Percentiles rank a stretch among this genome's conserved stretches.
phyloP scores from a whole-genome alignment of 768 basidiomycete genomes.

The Pholiota conissans region DNA sequence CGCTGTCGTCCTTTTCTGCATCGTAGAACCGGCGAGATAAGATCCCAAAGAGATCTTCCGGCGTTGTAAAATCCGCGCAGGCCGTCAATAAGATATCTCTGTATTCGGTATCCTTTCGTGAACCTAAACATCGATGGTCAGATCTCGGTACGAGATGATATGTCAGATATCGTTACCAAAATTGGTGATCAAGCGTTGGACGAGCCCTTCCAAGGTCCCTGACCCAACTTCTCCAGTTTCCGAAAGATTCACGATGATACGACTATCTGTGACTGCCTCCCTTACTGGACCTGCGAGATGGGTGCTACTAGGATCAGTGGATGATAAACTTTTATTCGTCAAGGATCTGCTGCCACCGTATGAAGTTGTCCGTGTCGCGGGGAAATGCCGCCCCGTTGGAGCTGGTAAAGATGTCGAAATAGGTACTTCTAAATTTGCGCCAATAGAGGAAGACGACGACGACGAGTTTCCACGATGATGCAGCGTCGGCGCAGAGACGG shows the following conservation, averaged over 20 bases:
- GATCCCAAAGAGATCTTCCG: constrained; percentile 37
- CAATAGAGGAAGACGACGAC: background rate
- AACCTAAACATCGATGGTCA: constrained; percentile 21
- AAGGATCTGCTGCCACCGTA: constrained; percentile 5
- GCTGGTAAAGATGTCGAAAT: constrained; percentile 14
- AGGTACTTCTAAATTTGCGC: constrained; percentile 12
- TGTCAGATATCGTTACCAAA: constrained; percentile 27
- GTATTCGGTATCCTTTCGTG: constrained; percentile 34
- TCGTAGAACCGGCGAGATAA: constrained; percentile 40
- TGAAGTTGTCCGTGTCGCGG: constrained; percentile 2
- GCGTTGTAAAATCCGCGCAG: constrained; percentile 42
- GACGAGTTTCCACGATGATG: constrained; percentile 3
- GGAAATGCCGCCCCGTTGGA: constrained; percentile 2
- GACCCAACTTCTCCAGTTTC: constrained; percentile 31
- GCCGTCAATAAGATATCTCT: constrained; percentile 41
- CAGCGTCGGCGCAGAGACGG: background rate
- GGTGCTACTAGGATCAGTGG: constrained; percentile 18
- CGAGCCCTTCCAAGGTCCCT: constrained; percentile 43
- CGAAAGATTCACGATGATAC: constrained; percentile 25
- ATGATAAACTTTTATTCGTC: constrained; percentile 17
- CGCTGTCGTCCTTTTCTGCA: constrained; percentile 20
- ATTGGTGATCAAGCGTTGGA: constrained; percentile 37
- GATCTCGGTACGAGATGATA: background rate
- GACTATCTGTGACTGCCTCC: constrained; percentile 25
- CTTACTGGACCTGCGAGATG: constrained; percentile 17